Percentiles rank a stretch among this genome's conserved stretches.
phyloP scores from a whole-genome alignment of 1,139 yeast genomes.

The Protomyces macrosporus region DNA sequence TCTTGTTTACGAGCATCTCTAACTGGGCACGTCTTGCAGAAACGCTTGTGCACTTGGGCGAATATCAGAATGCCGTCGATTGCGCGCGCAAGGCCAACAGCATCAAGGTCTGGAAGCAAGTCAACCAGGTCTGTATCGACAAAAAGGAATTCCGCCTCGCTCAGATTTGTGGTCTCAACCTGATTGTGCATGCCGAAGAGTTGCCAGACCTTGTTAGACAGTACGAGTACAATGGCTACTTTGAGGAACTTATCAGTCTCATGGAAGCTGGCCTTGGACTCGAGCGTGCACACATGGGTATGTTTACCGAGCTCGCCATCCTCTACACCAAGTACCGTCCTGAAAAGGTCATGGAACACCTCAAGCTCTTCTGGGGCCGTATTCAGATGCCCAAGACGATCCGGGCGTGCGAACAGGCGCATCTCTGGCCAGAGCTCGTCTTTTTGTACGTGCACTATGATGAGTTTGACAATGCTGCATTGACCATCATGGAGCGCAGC shows the following conservation, averaged over 20 bases:
- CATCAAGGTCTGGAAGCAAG: slow-evolving; percentile 94
- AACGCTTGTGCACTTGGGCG: slow-evolving; percentile 83
- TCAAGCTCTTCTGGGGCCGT: slow-evolving; percentile 97
- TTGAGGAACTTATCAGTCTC: slow-evolving; percentile 81
- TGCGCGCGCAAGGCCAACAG: slow-evolving; percentile 98
- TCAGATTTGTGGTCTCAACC: slow-evolving; percentile 95
- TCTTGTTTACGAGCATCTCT: slow-evolving; percentile 76
- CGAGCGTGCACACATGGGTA: slow-evolving; percentile 99
- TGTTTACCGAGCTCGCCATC: slow-evolving; percentile 94
- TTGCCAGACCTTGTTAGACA: slow-evolving; percentile 80
- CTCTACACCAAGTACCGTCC: slow-evolving; percentile 88
- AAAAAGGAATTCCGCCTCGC: slow-evolving; percentile 94
- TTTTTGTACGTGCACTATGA: slow-evolving; percentile 97
- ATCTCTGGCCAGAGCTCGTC: slow-evolving; percentile 92
- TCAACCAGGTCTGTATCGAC: slow-evolving; percentile 91
- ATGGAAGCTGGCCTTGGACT: slow-evolving; percentile 93
- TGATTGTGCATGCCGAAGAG: slow-evolving; percentile 96
- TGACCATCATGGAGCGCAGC: slow-evolving; percentile 94
- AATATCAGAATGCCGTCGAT: slow-evolving; percentile 95
- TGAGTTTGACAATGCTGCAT: slow-evolving; percentile 98
- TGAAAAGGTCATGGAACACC: slow-evolving; percentile 88
- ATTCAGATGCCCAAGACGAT: slow-evolving; percentile 96
- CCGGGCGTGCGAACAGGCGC: slow-evolving; percentile 88
- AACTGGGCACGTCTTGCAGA: slow-evolving; percentile 95
- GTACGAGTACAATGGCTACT: slow-evolving; percentile 86